Evolutionary conservation across 1,284 basidiomycete species (phyloP), one percentile per base, ranked within the genome.

Genomic region (Takashimella tepidaria): DNA sequence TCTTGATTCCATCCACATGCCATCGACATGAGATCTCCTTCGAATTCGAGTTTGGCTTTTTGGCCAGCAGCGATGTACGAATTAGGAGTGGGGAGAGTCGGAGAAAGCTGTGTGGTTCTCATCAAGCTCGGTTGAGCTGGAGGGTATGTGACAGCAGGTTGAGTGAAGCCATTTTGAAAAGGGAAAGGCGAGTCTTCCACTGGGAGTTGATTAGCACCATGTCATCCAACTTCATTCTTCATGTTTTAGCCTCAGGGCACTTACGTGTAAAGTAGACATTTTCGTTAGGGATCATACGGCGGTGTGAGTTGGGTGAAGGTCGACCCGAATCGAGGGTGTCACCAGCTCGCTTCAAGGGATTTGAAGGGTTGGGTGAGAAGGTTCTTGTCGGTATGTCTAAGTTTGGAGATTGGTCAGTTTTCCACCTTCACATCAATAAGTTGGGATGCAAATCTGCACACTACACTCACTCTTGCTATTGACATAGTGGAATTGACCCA

Each of bases 1-100:
- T 79, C 78, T 42, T 75, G 70, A 16, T 73, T 65, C 81, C 81
- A 82, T 11, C 78, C 79, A 46, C 77, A 69, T 4, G 79, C 77
- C 78, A 82, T 80, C 37, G 70, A 62, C 53, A 73, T 70, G 24
- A 82, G 63, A 60, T 82, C 78, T 24, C 78, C 77, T 19, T 76
- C 68, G 8, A 81, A 58, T 49, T 72, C 68, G 40, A 79, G 61
- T 1, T 60, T 55, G 0, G 74, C 74, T 53, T 74, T 74, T 6
- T 49, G 54, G 42, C 58, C 63, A 21, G 49, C 54, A 20, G 55
- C 50, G 51, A 57, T 50, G 41, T 58, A 59, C 10, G 63, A 54
- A 46, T 62, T 66, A 12, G 59, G 45, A 19, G 61, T 51, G 20
- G 64, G 63, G 0, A 47, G 55, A 6, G 49, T 41, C 5, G 59